Conservation (phyloP, 805 yeast species). For the Metschnikowia colocasiae region DNA sequence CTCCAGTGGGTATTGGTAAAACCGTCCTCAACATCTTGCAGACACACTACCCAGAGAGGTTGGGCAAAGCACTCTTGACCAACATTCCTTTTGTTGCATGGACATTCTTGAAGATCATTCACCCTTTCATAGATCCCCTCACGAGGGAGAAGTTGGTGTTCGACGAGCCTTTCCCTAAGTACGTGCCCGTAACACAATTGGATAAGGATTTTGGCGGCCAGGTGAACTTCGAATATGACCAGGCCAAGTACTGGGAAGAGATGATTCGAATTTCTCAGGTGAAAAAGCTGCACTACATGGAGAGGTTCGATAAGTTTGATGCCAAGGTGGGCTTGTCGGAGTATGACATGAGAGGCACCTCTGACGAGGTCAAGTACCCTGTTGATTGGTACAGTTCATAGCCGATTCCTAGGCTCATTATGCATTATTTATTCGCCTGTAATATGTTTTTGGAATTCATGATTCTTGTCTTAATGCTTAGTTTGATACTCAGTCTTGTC, state of each 20-base stretch:
- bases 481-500: too few species aligned
- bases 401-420: neutral
- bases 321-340: conserved; percentile 76
- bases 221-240: conserved; percentile 80
- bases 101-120: conserved; percentile 85
- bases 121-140: conserved; percentile 94
- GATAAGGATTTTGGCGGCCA: conserved; percentile 83
- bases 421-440: neutral
- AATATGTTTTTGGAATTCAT: neutral
- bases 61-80: conserved; percentile 87
- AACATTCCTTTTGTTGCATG: conserved; percentile 94
- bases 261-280: conserved; percentile 57
- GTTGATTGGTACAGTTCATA: conserved; percentile 14
- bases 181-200: conserved; percentile 76
- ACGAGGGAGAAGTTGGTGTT: conserved; percentile 91
- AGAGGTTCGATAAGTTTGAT: conserved; percentile 71
- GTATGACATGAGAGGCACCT: conserved; percentile 59
- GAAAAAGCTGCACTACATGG: conserved; percentile 60
- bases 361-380: conserved; percentile 29
- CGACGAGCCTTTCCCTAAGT: conserved; percentile 81
- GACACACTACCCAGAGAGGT: conserved; percentile 95
- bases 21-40: conserved; percentile 91
- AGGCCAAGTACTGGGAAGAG: conserved; percentile 73
- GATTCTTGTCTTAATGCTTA: too few species aligned
- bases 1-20: conserved; percentile 85